Evolutionary conservation across 1,284 basidiomycete genomes (phyloP).

Genomic region (Pyrrhoderma noxium): DNA sequence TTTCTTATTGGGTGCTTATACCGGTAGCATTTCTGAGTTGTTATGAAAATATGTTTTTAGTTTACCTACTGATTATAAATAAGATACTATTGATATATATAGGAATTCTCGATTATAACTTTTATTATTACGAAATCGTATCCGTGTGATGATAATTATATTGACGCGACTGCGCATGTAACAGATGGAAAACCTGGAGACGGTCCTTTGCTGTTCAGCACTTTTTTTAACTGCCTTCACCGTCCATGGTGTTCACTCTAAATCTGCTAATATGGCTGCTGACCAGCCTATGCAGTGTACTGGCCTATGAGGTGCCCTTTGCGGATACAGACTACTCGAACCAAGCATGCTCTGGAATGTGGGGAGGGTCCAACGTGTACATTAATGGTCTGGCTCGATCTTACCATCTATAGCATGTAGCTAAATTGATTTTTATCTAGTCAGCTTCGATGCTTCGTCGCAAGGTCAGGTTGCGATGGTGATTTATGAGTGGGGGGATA

Average conservation of each 20-base stretch:
- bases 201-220: not conserved
- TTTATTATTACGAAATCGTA: too few relatives aligned
- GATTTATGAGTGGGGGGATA: constrained; percentile 93
- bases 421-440: constrained; percentile 34
- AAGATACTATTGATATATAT: too few relatives aligned
- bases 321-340: constrained; percentile 69
- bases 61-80: not conserved
- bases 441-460: constrained; percentile 75
- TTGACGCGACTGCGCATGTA: too few relatives aligned
- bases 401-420: not conserved
- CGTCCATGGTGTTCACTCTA: constrained; percentile 8
- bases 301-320: constrained; percentile 59
- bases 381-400: constrained; percentile 68
- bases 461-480: constrained; percentile 90
- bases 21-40: too few relatives aligned
- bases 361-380: constrained; percentile 69
- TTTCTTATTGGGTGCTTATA: too few relatives aligned
- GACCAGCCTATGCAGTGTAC: constrained; percentile 29
- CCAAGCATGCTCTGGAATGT: constrained; percentile 96
- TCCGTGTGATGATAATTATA: too few relatives aligned
- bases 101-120: too few relatives aligned
- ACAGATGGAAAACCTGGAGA: too few relatives aligned
- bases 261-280: constrained; percentile 23
- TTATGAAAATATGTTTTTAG: not conserved
- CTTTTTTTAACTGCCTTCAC: not conserved